Evolutionary conservation across 148 eudicot species (phyloP).

Genomic region (Drosera capensis): DNA sequence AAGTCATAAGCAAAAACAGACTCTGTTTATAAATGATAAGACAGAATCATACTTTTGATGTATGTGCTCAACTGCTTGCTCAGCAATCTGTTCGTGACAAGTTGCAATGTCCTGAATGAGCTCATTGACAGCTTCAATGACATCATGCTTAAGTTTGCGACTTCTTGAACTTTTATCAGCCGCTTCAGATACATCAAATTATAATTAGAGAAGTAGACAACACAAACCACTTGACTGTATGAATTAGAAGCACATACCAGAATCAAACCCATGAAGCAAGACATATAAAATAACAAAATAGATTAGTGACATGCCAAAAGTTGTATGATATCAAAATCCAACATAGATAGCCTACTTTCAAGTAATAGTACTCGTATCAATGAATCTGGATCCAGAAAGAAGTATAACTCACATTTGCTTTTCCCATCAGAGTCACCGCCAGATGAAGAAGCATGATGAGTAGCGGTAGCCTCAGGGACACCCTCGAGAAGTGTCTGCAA

Average conservation of each 20-base stretch:
- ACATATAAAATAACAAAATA: too few species aligned
- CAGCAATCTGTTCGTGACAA: constrained; percentile 98
- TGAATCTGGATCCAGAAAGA: too few species aligned
- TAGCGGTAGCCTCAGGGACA: constrained; percentile 55
- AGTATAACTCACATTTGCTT: constrained; percentile 64
- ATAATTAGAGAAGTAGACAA: not conserved
- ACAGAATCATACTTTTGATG: constrained; percentile 88
- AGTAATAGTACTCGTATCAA: too few species aligned
- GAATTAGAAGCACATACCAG: too few species aligned
- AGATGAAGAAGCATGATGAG: constrained; percentile 58
- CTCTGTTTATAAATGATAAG: too few species aligned
- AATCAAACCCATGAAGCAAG: too few species aligned
- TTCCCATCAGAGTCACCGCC: constrained; percentile 97
- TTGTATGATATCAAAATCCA: too few species aligned
- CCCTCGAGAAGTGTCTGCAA: constrained; percentile 96
- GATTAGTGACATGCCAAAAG: too few species aligned
- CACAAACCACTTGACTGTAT: too few species aligned
- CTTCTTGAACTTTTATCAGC: constrained; percentile 69
- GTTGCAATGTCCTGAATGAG: constrained; percentile 83
- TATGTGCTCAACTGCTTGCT: constrained; percentile 98
- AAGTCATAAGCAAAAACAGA: too few species aligned
- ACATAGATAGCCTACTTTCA: too few species aligned
- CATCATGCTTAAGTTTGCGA: constrained; percentile 86
- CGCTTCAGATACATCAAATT: constrained; percentile 25
- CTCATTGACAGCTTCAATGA: constrained; percentile 92